Evolutionary conservation across 352 stramenopile species (phyloP).

Genomic region (Phytophthora agathidicida): DNA sequence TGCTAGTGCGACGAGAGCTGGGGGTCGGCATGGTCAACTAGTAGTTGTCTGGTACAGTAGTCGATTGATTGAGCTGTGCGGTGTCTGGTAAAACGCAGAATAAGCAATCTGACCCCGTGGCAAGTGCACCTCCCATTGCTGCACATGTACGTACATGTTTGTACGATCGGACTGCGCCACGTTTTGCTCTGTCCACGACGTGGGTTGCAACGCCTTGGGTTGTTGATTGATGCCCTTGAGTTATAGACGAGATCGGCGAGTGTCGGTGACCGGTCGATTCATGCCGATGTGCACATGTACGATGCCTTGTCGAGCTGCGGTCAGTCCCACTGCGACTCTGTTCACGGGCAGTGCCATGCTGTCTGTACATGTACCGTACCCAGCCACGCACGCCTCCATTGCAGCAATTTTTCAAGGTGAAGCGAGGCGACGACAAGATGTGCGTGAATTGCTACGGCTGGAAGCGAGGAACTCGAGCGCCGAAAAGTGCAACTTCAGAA

Average conservation of each 20-base stretch:
- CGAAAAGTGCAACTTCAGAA: conserved; percentile 11
- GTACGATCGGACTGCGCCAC: conserved; percentile 30
- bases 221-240: conserved; percentile 26
- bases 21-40: conserved; percentile 28
- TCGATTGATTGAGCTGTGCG: conserved; percentile 4
- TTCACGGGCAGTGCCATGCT: background rate
- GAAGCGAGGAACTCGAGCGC: conserved; percentile 13
- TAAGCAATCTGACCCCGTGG: conserved; percentile 11
- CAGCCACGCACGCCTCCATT: conserved; percentile 5
- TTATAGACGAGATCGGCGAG: conserved; percentile 28
- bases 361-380: no score
- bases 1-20: conserved; percentile 49
- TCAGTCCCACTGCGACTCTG: conserved; percentile 8
- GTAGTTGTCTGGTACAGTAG: background rate
- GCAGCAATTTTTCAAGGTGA: conserved; percentile 3
- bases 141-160: conserved; percentile 4
- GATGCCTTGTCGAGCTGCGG: conserved; percentile 6
- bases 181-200: conserved; percentile 24
- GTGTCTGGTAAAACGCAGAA: conserved; percentile 24
- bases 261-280: background rate
- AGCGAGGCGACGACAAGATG: conserved; percentile 31
- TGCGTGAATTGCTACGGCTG: conserved; percentile 29
- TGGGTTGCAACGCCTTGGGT: conserved; percentile 17
- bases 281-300: conserved; percentile 1
- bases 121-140: no score